These are phyloP conservation scores for Malus sieversii DNA, from an alignment of 306 rosid species.

Conservation along the genomic window DNA sequence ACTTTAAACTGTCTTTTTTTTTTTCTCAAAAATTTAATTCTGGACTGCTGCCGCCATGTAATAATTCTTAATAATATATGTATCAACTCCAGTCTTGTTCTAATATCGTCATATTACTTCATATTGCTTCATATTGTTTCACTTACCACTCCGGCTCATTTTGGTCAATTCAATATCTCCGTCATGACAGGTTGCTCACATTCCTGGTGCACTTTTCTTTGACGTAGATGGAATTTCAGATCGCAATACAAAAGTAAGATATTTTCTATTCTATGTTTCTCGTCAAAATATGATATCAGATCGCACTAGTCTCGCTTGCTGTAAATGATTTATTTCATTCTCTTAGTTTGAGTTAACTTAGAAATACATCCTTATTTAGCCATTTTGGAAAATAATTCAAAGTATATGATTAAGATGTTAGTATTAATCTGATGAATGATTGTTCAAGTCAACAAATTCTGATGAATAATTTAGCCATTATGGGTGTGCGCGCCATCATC, in stretches of 20 bases:
- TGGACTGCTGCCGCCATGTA: not conserved
- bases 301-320: not conserved
- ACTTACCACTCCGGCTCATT: not conserved
- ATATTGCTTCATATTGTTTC: not conserved
- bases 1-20: not conserved
- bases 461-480: not conserved
- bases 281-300: not conserved
- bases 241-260: constrained; percentile 56
- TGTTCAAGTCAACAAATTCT: not conserved
- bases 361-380: not conserved
- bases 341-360: not conserved
- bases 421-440: not conserved
- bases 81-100: not conserved
- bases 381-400: not conserved
- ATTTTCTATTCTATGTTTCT: constrained; percentile 18
- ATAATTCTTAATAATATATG: constrained; percentile 3
- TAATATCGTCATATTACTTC: not conserved
- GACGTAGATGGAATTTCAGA: constrained; percentile 93
- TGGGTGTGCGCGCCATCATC: not conserved
- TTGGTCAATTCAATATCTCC: not conserved
- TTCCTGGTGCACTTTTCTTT: constrained; percentile 97
- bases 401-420: not conserved
- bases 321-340: not conserved
- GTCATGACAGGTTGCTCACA: constrained; percentile 80
- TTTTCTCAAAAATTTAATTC: not conserved